Conservation (phyloP, 1,284 basidiomycete genomes). For the Leccinum fuscescens region DNA sequence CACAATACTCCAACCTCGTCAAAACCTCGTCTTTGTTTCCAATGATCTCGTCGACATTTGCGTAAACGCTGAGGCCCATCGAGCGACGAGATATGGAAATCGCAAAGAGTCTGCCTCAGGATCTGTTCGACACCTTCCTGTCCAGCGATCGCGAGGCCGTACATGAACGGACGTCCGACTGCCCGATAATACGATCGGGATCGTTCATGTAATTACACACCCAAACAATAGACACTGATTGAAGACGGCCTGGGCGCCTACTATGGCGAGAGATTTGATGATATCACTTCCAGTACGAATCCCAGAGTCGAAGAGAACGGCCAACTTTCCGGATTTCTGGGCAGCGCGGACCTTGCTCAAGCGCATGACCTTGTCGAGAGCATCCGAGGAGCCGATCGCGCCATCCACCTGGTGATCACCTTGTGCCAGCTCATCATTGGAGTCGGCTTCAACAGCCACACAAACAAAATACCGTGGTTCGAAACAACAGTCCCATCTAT, state of each 20-base stretch:
- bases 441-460: not conserved
- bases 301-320: constrained; percentile 81
- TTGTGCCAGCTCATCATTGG: constrained; percentile 23
- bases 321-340: constrained; percentile 58
- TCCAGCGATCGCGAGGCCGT: constrained; percentile 63
- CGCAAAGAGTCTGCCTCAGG: constrained; percentile 57
- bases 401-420: constrained; percentile 84
- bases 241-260: constrained; percentile 66
- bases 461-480: constrained; percentile 61
- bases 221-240: constrained; percentile 40
- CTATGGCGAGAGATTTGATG: constrained; percentile 65
- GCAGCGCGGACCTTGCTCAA: constrained; percentile 59
- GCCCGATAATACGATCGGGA: not conserved
- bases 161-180: constrained; percentile 63
- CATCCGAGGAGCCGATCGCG: constrained; percentile 69
- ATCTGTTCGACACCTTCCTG: constrained; percentile 68
- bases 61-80: constrained; percentile 50
- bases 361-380: constrained; percentile 61
- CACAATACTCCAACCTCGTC: constrained; percentile 15
- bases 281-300: constrained; percentile 76
- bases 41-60: constrained; percentile 45
- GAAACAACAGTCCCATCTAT: constrained; percentile 79
- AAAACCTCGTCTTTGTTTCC: constrained; percentile 42
- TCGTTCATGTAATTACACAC: not conserved
- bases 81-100: constrained; percentile 49